Base-by-base conservation (phyloP, 805 yeast species). In the Nakazawaea ishiwadae region DNA sequence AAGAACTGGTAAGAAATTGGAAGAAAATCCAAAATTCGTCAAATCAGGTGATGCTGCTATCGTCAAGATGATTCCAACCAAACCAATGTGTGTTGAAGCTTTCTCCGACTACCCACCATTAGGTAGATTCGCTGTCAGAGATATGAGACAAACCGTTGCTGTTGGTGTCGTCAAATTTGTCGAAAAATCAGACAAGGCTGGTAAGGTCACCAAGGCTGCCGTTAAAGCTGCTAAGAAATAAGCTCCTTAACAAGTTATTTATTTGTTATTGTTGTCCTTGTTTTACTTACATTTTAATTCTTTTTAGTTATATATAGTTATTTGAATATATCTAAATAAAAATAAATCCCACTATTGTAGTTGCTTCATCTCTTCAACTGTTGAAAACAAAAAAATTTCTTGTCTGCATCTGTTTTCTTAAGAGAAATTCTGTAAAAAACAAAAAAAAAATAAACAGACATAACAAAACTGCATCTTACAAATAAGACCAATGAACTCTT, bases 111-210 rank as follows among this genome's bases (percentile, higher is more conserved):
- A 91, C 82, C 96, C 91, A 69, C 96, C 95, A 75, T 73, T 91
- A 71, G 93, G 96, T 75, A 89, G 98, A 83, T 77, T 91, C 75
- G 91, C 91, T 69, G 96, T 89, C 81, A 90, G 97, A 85, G 97
- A 89, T 77, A 89, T 89, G 97, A 86, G 97, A 85, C 96, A 89
- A 78, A 90, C 97, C 62, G 97, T 90, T 64, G 97, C 97, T 69
- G 97, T 90, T 69, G 97, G 97, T 86, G 96, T 90, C 68, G 85
- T 91, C 85, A 91, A 91, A 83, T 72, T 88, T 53, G 96, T 88
- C 61, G 95, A 77, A 65, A 88, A 88, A 84, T 65, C 85, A 56
- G 83, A 79, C 73, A 75, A 73, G 72, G 86, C 88, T 64, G 90
- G 88, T 75, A 86, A 87, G 89, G 93, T 86, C 63, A 86, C 96